Percentiles rank a stretch among this genome's conserved stretches.
Conservation (phyloP, 495 filamentous ascomycete species). For the Clavariopsis aquatica region DNA sequence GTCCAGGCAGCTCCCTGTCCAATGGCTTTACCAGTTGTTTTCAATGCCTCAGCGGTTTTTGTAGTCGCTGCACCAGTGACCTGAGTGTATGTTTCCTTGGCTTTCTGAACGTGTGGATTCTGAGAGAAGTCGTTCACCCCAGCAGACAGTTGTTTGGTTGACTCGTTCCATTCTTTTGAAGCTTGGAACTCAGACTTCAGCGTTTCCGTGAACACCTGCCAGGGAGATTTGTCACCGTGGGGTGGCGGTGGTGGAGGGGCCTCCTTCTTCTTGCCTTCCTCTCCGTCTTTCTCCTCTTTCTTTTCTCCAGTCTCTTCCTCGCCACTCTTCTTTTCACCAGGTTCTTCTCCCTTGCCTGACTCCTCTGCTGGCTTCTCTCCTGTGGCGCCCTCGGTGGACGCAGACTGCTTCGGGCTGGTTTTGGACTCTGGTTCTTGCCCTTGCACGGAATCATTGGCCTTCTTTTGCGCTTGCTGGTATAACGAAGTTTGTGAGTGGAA, state of each 20-base stretch:
- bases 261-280: constrained; percentile 70
- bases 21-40: constrained; percentile 79
- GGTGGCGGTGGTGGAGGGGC: constrained; percentile 79
- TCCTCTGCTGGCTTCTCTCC: constrained; percentile 33
- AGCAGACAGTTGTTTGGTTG: constrained; percentile 87
- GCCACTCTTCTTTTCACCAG: constrained; percentile 48
- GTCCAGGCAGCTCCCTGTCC: constrained; percentile 92
- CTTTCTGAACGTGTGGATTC: constrained; percentile 85
- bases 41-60: constrained; percentile 74
- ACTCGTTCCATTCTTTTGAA: constrained; percentile 99
- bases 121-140: constrained; percentile 90
- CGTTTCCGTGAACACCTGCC: constrained; percentile 97
- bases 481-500: constrained; percentile 35
- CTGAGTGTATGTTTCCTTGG: constrained; percentile 79
- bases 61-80: constrained; percentile 75
- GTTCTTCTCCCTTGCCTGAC: constrained; percentile 47
- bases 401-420: constrained; percentile 38
- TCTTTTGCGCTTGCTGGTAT: constrained; percentile 38
- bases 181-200: constrained; percentile 89
- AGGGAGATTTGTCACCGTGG: constrained; percentile 95
- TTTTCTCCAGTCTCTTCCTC: constrained; percentile 46
- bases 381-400: constrained; percentile 45
- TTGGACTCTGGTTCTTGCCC: constrained; percentile 45
- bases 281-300: constrained; percentile 44
- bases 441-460: constrained; percentile 46